Evolutionary conservation across 768 basidiomycete genomes (phyloP).

Genomic region (Tephrocybe sp.): DNA sequence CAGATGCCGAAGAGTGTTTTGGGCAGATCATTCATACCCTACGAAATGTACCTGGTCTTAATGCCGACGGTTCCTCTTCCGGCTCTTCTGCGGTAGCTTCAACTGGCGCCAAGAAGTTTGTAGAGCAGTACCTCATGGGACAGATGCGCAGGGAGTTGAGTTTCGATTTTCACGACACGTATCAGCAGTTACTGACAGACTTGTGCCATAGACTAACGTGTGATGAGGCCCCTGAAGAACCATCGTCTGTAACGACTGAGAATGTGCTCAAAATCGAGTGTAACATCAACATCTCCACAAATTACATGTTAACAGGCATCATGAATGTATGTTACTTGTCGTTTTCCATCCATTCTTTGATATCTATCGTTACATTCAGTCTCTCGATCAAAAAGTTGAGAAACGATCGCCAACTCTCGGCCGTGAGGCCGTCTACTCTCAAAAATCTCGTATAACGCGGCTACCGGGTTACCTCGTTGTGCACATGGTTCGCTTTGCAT

Average conservation of each 20-base stretch:
- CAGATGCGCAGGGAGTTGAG: conserved; percentile 69
- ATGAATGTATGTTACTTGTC: conserved; percentile 55
- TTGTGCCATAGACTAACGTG: conserved; percentile 64
- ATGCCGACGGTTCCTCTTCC: conserved; percentile 15
- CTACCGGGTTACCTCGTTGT: conserved; percentile 85
- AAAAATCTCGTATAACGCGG: conserved; percentile 78
- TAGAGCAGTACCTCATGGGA: conserved; percentile 82
- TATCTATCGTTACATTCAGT: conserved; percentile 41
- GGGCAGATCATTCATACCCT: conserved; percentile 70
- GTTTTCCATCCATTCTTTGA: neutral
- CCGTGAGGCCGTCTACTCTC: conserved; percentile 79
- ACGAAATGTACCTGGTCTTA: conserved; percentile 62
- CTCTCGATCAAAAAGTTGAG: conserved; percentile 82
- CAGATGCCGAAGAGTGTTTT: conserved; percentile 93
- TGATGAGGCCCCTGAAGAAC: conserved; percentile 82
- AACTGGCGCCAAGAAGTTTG: conserved; percentile 54
- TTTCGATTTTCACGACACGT: neutral
- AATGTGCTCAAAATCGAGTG: conserved; percentile 88
- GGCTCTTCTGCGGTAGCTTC: conserved; percentile 20
- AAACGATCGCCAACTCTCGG: conserved; percentile 82
- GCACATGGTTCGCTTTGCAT: conserved; percentile 96
- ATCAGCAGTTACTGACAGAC: neutral
- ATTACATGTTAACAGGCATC: conserved; percentile 87
- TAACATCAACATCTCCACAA: conserved; percentile 85
- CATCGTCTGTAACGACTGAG: conserved; percentile 60